phyloP scores from a whole-genome alignment of 2,329 filamentous ascomycete species.

The Fusarium verrucosum region DNA sequence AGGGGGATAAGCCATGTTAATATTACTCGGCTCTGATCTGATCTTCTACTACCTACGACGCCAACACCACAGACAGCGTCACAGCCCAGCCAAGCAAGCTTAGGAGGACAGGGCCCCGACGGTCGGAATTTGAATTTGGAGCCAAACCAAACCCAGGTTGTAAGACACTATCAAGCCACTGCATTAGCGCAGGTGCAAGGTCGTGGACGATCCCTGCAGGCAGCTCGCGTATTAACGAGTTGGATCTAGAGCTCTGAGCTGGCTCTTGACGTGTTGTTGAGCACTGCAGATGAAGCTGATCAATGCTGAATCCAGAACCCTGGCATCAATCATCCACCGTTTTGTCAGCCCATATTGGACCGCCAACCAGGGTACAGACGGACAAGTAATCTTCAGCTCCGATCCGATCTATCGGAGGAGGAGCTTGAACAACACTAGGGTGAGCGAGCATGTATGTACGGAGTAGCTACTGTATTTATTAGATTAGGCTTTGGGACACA shows the following conservation, averaged over 20 bases:
- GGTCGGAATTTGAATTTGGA: slow-evolving; percentile 39
- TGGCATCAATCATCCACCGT: slow-evolving; percentile 13
- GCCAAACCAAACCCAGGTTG: slow-evolving; percentile 28
- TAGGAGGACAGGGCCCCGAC: slow-evolving; percentile 28
- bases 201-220: slow-evolving; percentile 35
- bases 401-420: slow-evolving; percentile 32
- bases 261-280: slow-evolving; percentile 29
- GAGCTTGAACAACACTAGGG: slow-evolving; percentile 13
- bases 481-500: background rate
- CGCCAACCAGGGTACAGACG: background rate
- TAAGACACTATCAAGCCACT: slow-evolving; percentile 42
- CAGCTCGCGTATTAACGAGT: slow-evolving; percentile 20
- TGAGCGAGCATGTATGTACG: background rate
- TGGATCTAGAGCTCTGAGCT: slow-evolving; percentile 24
- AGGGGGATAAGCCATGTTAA: slow-evolving; percentile 36
- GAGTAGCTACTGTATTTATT: background rate
- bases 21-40: slow-evolving; percentile 21
- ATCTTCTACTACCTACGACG: background rate
- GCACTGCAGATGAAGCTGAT: slow-evolving; percentile 20
- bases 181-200: slow-evolving; percentile 33
- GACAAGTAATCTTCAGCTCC: slow-evolving; percentile 14
- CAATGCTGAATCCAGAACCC: slow-evolving; percentile 11
- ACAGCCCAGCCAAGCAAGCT: background rate
- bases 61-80: too few species aligned
- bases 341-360: slow-evolving; percentile 6